Evolutionary conservation across 2,329 filamentous ascomycete species (phyloP).

Genomic region (Corynespora cassiicola): DNA sequence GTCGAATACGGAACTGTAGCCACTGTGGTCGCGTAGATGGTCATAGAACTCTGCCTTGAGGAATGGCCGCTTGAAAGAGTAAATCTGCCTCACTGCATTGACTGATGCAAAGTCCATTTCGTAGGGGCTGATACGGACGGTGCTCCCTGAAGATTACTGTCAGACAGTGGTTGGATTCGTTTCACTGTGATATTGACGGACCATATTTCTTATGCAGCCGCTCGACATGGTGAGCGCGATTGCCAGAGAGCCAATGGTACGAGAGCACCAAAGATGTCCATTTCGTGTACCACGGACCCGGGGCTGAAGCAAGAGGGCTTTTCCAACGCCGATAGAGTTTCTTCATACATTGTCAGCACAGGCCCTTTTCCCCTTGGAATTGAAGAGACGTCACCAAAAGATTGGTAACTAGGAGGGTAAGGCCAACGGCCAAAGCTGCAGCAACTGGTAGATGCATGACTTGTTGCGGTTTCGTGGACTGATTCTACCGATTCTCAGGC

Average conservation of each 20-base stretch:
- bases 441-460: too few species aligned
- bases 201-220: slow-evolving; percentile 16
- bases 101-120: slow-evolving; percentile 15
- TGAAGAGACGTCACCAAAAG: too few species aligned
- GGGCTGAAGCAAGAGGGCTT: slow-evolving; percentile 6
- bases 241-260: slow-evolving; percentile 12
- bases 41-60: slow-evolving; percentile 10
- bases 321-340: slow-evolving; percentile 6
- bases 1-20: slow-evolving; percentile 3
- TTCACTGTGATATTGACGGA: slow-evolving; percentile 2
- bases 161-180: not conserved
- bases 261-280: slow-evolving; percentile 7
- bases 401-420: too few species aligned
- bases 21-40: not conserved
- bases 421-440: too few species aligned
- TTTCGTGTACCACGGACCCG: slow-evolving; percentile 17
- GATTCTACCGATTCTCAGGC: too few species aligned
- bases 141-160: slow-evolving; percentile 1
- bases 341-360: too few species aligned
- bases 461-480: too few species aligned
- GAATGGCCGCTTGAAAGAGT: slow-evolving; percentile 9
- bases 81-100: slow-evolving; percentile 12
- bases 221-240: slow-evolving; percentile 13
- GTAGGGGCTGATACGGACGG: slow-evolving; percentile 14
- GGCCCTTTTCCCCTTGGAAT: too few species aligned